Evolutionary conservation across 83 land plant species (phyloP), one percentile per base, ranked within the genome.

Genomic region (Larix sibirica): DNA sequence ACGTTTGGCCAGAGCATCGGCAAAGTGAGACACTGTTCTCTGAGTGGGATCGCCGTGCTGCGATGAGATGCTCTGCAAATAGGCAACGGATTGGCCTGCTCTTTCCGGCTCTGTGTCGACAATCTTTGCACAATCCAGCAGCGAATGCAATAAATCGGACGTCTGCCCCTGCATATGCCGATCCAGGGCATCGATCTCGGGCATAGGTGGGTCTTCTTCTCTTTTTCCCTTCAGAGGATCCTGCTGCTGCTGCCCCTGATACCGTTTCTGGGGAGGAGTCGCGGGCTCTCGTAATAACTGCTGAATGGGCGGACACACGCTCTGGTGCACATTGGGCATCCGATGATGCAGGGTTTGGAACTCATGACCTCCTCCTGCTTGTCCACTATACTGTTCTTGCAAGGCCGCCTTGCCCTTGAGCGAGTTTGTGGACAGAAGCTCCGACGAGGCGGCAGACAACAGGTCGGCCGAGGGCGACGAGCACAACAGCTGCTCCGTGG

Each of bases 81-180:
- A 79, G n/a, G 84, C 28, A 62, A 92, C 83, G 26, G 86, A 47
- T 26, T 84, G 74, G 21, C 58, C 79, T 12, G 96, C 91, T 0
- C 79, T 79, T 3, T 90, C 90, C 0, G 92, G 91, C 2, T 90
- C 87, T 0, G 89, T 78, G 21, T 88, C 91, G n/a, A 79, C 80
- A 14, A 89, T 31, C 20, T 89, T 79, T 23, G 94, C 94, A 62
- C 91, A 90, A 21, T 94, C 96, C 21, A 92, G 74, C 23, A 94
- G 85, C 14, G 83, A 81, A 9, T 69, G 81, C 3, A 91, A 67
- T 4, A 93, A 54, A 13, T 86, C 90, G 20, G 84, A 78, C 4
- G 87, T 33, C 17, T 59, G 71, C 9, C 74, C 83, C 5, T 61
- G 42, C 31, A 60, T 33, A 21, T 79, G 63, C 64, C 56, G 64